Conservation (phyloP, 2,329 filamentous ascomycete genomes). For the Phyllosticta ampelicida region DNA sequence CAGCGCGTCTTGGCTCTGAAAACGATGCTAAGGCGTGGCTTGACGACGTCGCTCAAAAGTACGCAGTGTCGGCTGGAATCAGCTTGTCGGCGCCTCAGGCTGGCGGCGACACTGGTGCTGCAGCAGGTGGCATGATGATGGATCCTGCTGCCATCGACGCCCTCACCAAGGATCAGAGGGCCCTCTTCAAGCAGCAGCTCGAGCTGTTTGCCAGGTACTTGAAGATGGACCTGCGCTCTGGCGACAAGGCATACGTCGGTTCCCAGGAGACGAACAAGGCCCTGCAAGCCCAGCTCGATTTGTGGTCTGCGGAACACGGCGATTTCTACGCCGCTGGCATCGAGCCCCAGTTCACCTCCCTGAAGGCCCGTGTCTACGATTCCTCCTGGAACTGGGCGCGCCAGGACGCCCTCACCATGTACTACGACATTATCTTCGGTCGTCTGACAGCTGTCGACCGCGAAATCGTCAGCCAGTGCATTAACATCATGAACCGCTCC, state of each 20-base stretch:
- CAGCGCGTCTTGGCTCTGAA: constrained; percentile 79
- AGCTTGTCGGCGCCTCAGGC: constrained; percentile 64
- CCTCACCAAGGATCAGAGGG: constrained; percentile 89
- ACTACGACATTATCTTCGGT: constrained; percentile 97
- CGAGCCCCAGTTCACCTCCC: constrained; percentile 80
- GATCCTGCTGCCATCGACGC: constrained; percentile 95
- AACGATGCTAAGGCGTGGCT: constrained; percentile 86
- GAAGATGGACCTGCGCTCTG: constrained; percentile 93
- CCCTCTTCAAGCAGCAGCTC: constrained; percentile 95
- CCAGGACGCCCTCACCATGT: constrained; percentile 96
- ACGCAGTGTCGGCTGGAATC: constrained; percentile 73
- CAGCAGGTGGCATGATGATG: constrained; percentile 94
- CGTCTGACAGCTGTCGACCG: constrained; percentile 86
- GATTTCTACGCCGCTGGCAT: constrained; percentile 94
- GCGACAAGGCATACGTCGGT: constrained; percentile 82
- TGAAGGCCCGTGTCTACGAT: constrained; percentile 94
- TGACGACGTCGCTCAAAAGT: constrained; percentile 80
- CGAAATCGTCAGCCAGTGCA: constrained; percentile 97
- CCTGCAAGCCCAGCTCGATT: constrained; percentile 83
- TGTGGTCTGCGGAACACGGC: constrained; percentile 92
- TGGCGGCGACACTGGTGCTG: constrained; percentile 60
- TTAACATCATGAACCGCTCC: constrained; percentile 97
- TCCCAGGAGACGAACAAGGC: constrained; percentile 78
- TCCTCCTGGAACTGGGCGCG: constrained; percentile 99
- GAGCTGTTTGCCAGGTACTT: constrained; percentile 91